Evolutionary conservation across 2,329 filamentous ascomycete species (phyloP).

Genomic region (Immersiporthe knoxdaviesiana): DNA sequence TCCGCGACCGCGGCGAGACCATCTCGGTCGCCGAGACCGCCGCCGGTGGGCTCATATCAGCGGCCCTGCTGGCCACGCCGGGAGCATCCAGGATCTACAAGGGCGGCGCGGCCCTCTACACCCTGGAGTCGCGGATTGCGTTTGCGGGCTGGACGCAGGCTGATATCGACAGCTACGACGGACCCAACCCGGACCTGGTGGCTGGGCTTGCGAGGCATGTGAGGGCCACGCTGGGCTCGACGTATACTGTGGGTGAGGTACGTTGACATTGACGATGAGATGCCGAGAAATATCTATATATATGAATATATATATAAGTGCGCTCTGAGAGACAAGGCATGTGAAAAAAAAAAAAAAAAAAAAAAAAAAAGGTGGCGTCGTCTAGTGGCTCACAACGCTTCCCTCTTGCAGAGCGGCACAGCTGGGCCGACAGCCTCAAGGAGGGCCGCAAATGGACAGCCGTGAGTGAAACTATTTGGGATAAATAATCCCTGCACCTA

Average conservation of each 20-base stretch:
- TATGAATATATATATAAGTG: not conserved
- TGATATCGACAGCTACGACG: conserved; percentile 55
- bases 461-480: conserved; percentile 39
- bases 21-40: conserved; percentile 67
- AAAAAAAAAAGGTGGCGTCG: not conserved
- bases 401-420: conserved; percentile 51
- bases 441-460: conserved; percentile 57
- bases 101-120: conserved; percentile 67
- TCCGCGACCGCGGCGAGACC: conserved; percentile 59
- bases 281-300: not conserved
- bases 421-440: conserved; percentile 64
- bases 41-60: conserved; percentile 64
- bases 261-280: not conserved
- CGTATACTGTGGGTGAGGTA: conserved; percentile 58
- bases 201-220: conserved; percentile 59
- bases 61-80: conserved; percentile 59
- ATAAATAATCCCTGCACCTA: no score
- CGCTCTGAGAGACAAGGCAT: not conserved
- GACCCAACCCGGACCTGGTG: conserved; percentile 62
- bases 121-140: conserved; percentile 58
- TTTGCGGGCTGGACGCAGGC: conserved; percentile 65
- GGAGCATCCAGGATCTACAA: conserved; percentile 63
- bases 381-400: conserved; percentile 1
- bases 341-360: not conserved
- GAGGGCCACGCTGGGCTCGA: conserved; percentile 56